Conservation (phyloP, 1,284 basidiomycete species). For the Sanguinoderma infundibulare region DNA sequence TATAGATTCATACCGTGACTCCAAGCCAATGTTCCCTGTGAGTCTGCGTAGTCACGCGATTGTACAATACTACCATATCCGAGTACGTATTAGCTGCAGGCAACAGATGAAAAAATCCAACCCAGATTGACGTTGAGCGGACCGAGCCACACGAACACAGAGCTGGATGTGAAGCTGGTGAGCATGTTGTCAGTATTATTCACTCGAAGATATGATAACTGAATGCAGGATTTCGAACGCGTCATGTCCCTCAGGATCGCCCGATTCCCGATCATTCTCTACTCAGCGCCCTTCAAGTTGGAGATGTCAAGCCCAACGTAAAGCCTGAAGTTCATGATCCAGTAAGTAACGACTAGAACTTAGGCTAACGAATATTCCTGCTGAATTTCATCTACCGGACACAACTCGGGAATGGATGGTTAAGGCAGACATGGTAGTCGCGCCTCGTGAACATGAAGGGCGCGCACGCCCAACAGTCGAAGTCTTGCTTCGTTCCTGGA, state of each 20-base stretch:
- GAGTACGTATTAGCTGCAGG: no score
- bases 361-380: neutral
- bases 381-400: no score
- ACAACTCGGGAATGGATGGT: neutral
- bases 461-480: neutral
- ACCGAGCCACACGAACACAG: no score
- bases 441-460: neutral
- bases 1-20: no score
- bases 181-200: neutral
- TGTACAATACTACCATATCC: no score
- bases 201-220: no score
- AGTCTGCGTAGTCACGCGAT: no score
- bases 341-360: neutral
- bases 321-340: neutral
- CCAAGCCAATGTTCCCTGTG: no score
- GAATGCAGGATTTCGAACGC: no score
- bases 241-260: neutral
- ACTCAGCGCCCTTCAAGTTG: neutral
- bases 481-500: neutral
- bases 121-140: neutral
- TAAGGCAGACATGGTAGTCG: neutral
- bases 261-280: neutral
- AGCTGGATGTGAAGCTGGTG: neutral
- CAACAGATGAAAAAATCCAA: neutral
- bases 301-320: neutral